phyloP scores from a whole-genome alignment of 306 rosid genomes.

The Dryas drummondii region DNA sequence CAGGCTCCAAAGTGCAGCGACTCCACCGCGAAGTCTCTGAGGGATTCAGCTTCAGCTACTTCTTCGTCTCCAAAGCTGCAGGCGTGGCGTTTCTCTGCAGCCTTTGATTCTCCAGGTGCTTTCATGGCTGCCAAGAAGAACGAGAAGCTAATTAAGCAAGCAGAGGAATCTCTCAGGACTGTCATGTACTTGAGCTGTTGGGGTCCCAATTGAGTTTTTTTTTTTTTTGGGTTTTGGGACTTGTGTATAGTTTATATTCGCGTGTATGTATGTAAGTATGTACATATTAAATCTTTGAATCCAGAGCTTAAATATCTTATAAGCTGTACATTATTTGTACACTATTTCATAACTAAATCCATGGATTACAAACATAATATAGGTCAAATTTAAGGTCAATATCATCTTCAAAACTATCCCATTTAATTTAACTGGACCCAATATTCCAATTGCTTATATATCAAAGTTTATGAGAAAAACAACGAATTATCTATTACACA shows the following conservation, averaged over 20 bases:
- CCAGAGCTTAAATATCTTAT: background rate
- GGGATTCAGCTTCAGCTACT: slow-evolving; percentile 36
- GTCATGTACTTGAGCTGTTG: slow-evolving; percentile 85
- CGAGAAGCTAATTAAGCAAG: slow-evolving; percentile 37
- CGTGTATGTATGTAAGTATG: background rate
- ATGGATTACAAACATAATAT: too few relatives aligned
- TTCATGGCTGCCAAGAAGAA: slow-evolving; percentile 9
- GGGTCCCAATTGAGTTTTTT: slow-evolving; percentile 54
- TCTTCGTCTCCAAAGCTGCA: slow-evolving; percentile 42
- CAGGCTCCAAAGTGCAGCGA: slow-evolving; percentile 51
- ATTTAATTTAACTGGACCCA: too few relatives aligned
- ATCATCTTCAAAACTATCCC: too few relatives aligned
- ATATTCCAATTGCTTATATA: too few relatives aligned
- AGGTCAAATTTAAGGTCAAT: too few relatives aligned
- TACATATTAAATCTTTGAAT: background rate
- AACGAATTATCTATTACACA: too few relatives aligned
- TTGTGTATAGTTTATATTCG: background rate
- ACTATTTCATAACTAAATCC: too few relatives aligned
- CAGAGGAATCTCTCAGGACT: slow-evolving; percentile 71
- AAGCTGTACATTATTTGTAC: background rate
- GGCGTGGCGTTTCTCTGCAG: slow-evolving; percentile 28
- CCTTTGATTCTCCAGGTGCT: slow-evolving; percentile 26
- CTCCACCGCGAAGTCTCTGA: slow-evolving; percentile 40
- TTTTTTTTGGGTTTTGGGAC: background rate
- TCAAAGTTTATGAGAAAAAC: too few relatives aligned